Conservation (phyloP, 2,329 filamentous ascomycete genomes). For the Scortechinia acanthostroma region DNA sequence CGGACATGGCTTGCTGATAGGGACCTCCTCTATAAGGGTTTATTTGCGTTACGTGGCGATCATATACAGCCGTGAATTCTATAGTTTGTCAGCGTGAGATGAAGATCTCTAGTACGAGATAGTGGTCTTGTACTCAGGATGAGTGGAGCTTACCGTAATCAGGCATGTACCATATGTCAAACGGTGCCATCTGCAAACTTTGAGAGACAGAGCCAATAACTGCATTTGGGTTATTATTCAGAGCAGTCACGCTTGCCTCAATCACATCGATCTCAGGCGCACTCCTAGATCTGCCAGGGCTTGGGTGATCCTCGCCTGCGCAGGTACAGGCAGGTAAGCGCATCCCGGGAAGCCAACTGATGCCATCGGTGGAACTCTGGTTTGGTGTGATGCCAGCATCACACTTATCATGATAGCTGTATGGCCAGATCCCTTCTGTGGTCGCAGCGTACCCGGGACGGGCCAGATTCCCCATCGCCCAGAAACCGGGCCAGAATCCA, state of each 20-base stretch:
- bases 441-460: conserved; percentile 63
- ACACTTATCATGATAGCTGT: conserved; percentile 63
- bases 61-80: conserved; percentile 60
- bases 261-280: conserved; percentile 69
- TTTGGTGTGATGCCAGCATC: conserved; percentile 68
- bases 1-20: conserved; percentile 58
- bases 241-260: conserved; percentile 47
- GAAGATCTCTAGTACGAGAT: conserved; percentile 10
- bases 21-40: conserved; percentile 54
- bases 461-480: conserved; percentile 69
- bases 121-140: too few species aligned
- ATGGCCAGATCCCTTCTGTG: conserved; percentile 69
- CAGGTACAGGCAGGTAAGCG: conserved; percentile 64
- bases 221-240: conserved; percentile 32
- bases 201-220: conserved; percentile 57
- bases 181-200: conserved; percentile 61
- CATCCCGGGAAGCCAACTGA: conserved; percentile 66
- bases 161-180: conserved; percentile 65
- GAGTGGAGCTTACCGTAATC: conserved; percentile 31
- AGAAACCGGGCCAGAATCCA: conserved; percentile 72
- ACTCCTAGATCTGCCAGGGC: conserved; percentile 54
- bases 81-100: neutral
- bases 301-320: conserved; percentile 55
- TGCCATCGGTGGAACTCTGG: conserved; percentile 60
- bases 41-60: conserved; percentile 43